Base-by-base conservation (phyloP, 495 filamentous ascomycete species). In the Penicillium waksmanii region DNA sequence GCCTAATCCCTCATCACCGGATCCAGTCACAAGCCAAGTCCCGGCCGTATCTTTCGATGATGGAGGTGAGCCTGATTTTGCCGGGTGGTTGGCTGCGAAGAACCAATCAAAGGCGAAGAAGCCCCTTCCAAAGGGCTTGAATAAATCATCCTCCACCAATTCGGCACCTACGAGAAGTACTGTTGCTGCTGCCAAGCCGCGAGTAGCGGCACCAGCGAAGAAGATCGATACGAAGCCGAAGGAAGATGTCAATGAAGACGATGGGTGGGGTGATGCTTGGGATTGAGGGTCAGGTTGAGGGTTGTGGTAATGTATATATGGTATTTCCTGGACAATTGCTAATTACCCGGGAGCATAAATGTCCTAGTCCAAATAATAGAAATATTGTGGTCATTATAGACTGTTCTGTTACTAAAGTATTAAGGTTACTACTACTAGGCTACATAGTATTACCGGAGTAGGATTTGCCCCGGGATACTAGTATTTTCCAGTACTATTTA, bases 21-120 rank as follows among this genome's bases (percentile, higher is more conserved):
- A 23, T 48, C 73, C 72, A 10, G 60, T 77, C n/a, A 53, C 68
- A 23, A 56, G 42, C 15, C 73, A 69, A 57, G 44, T 65, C 15
- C 55, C 76, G 10, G 64, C 79, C 2, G 80, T 77, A 12, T 81
- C 86, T 0, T 96, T 88, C 61, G 90, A 93, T 59, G 91, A 96
- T 66, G 86, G 87, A 33, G 88, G 87, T 3, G 92, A 97, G 66
- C 92, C 92, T 2, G 93, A 97, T 70, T 97, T 97, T 73, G 93
- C 92, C 18, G 92, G 91, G 5, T 96, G 93, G 92, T 72, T 97
- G 44, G 91, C 90, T 10, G 92, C 91, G 15, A 92, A 96, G 73
- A 83, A 86, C 18, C 77, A 88, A 63, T 83, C 89, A 60, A 96
- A 94, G 73, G 75, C 78, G 46, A 82, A 84, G 56, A 90, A 87